Evolutionary conservation across 1,284 basidiomycete genomes (phyloP).

Genomic region (Cryptococcus sp.): DNA sequence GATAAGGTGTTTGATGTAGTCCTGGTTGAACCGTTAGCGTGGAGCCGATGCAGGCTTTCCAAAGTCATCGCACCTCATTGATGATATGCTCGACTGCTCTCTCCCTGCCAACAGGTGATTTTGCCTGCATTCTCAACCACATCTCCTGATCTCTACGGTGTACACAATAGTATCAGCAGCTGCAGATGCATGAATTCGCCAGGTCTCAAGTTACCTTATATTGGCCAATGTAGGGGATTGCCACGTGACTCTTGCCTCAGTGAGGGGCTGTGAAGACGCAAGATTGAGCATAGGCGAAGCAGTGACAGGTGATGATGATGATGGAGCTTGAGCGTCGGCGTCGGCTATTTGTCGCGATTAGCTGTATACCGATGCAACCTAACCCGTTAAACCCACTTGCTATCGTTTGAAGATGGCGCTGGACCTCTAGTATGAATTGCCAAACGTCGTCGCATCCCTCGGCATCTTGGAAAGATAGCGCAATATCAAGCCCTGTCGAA

Average conservation of each 20-base stretch:
- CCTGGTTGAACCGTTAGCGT: conserved; percentile 55
- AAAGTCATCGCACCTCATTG: conserved; percentile 30
- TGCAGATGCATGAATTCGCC: neutral
- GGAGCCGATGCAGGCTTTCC: neutral
- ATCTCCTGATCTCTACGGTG: conserved; percentile 42
- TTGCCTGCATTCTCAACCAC: conserved; percentile 46
- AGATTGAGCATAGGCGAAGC: conserved; percentile 38
- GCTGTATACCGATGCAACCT: neutral
- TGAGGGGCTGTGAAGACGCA: conserved; percentile 6
- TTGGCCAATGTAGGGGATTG: conserved; percentile 43
- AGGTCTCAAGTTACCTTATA: conserved; percentile 32
- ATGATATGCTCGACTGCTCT: conserved; percentile 76
- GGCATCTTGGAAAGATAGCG: conserved; percentile 93
- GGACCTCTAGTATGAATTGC: conserved; percentile 96
- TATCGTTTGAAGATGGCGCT: conserved; percentile 56
- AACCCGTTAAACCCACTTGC: conserved; percentile 26
- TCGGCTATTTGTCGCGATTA: conserved; percentile 22
- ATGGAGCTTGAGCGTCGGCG: conserved; percentile 30
- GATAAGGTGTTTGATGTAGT: conserved; percentile 85
- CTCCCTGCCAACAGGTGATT: conserved; percentile 58
- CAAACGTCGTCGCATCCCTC: conserved; percentile 96
- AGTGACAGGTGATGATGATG: conserved; percentile 45
- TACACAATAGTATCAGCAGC: conserved; percentile 6
- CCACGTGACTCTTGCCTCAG: conserved; percentile 30
- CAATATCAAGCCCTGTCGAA: conserved; percentile 83